Evolutionary conservation across 495 filamentous ascomycete species (phyloP), one percentile per base, ranked within the genome.

Genomic region (Bacidia gigantensis): DNA sequence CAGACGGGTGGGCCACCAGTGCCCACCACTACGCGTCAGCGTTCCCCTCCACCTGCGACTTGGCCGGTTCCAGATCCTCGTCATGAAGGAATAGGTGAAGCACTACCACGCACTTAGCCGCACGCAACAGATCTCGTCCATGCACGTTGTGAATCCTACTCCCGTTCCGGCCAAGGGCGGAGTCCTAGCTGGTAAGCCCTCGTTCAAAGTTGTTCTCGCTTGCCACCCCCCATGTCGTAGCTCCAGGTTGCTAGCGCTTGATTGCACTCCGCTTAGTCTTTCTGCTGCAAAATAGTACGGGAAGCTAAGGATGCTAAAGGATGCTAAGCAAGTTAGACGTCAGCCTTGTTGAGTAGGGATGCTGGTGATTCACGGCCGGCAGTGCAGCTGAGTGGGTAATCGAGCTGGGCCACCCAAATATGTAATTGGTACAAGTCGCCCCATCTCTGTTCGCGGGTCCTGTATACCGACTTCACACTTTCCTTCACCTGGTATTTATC

Each of bases 41-140:
- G 11, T 18, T n/a, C 26, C 20, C 25, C 24, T 48, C 45, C 25
- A 25, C 45, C 25, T 48, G 45, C 47, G 18, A 29, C 32, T 50
- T 50, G 20, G 32, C n/a, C 47, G 25, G 26, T 50, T 50, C 47
- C 47, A 38, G 47, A 47, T 41, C 32, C 29, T 52, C 43, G 50
- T 56, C 40, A 51, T 51, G n/a, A 51, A 47, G 54, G 26, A 35
- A n/a, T 25, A 14, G 22, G 41, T 22, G 41, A 17, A n/a, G 41
- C 20, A n/a, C 12, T 44, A 22, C 41, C 9, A 44, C 9, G 47
- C 42, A 52, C 55, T 57, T 57, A 57, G 55, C 55, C 55, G 55
- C 51, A 57, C 44, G 48, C 38, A 35, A 48, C 55, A 52, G 43
- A 49, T 32, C 39, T 49, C 51, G 46, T 57, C 29, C 46, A 50